Conservation (phyloP, 306 rosid species). For the Sindora glabra region DNA sequence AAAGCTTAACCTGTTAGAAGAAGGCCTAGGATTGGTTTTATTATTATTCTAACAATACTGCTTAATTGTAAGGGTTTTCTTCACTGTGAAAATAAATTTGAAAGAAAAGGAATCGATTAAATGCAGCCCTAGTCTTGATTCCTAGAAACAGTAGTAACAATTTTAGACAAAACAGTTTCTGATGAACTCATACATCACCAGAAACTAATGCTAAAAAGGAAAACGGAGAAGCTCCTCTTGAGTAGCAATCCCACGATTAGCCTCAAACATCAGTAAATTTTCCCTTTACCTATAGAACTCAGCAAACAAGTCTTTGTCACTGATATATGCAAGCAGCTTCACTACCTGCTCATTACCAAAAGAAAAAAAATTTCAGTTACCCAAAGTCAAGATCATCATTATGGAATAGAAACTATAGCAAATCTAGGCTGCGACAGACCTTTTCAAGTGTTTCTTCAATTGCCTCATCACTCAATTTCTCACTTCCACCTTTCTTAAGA, state of each 20-base stretch:
- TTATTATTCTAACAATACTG: too few relatives aligned
- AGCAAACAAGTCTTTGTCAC: slow-evolving; percentile 88
- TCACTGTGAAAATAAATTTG: too few relatives aligned
- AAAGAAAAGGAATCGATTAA: neutral
- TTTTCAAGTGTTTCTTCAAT: slow-evolving; percentile 92
- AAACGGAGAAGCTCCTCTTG: neutral
- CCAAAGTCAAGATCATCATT: too few relatives aligned
- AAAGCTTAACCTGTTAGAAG: too few relatives aligned
- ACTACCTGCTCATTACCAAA: slow-evolving; percentile 52
- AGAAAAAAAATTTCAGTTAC: neutral
- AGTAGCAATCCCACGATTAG: neutral
- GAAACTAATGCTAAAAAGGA: neutral
- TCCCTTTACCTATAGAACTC: slow-evolving; percentile 58
- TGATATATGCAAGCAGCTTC: slow-evolving; percentile 81
- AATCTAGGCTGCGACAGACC: slow-evolving; percentile 32
- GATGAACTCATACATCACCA: neutral
- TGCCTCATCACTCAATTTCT: slow-evolving; percentile 91
- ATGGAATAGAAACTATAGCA: neutral
- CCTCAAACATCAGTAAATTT: neutral
- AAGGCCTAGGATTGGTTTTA: too few relatives aligned
- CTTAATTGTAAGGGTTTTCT: too few relatives aligned
- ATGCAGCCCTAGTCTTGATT: neutral
- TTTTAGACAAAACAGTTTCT: neutral
- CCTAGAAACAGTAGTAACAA: neutral
- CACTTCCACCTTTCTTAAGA: slow-evolving; percentile 97